Evolutionary conservation across 352 stramenopile species (phyloP), one percentile per base, ranked within the genome.

Genomic region (Phytophthora rubi): DNA sequence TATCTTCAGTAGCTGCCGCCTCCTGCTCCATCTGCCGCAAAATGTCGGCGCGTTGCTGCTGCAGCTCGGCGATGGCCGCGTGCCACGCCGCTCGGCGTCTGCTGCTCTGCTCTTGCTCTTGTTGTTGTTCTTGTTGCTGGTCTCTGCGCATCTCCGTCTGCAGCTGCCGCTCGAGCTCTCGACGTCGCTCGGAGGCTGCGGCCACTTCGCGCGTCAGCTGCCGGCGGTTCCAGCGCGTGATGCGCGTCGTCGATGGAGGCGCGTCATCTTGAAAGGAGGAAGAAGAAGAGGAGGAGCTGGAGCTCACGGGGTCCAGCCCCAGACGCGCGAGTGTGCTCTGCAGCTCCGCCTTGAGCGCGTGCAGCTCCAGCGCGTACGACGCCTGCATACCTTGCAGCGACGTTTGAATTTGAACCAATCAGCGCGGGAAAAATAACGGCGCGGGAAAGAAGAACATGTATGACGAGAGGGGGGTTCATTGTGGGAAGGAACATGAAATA

Each of bases 301-400:
- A 53, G n/a, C 10, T 35, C 4, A 33, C 15, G 4, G 42, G 13
- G 18, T 62, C 69, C n/a, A 75, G 48, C 18, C 71, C 62, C 16
- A 89, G 54, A 8, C 77, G 74, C 39, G 72, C 71, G 30, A 92
- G 62, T 32, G 84, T 80, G 69, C 62, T 70, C 48, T 86, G 82
- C 37, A 92, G 71, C 69, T 90, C 80, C n/a, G 64, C 32, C 69
- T 87, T 89, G 59, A 92, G 84, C 68, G 74, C 82, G 13, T 82
- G 77, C 54, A 92, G 73, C 69, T 92, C 84, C 30, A 77, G 61
- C 58, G 69, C 64, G 59, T 80, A 86, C 10, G 70, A 44, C 42
- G 51, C 37, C 48, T 71, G 44, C 63, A 74, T 76, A 9, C n/a
- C 15, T 16, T 16, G 18, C 37, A 4, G 23, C n/a, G 23, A 16